Evolutionary conservation across 768 basidiomycete genomes (phyloP), one percentile per base, ranked within the genome.

Genomic region (Tulasnella calospora): DNA sequence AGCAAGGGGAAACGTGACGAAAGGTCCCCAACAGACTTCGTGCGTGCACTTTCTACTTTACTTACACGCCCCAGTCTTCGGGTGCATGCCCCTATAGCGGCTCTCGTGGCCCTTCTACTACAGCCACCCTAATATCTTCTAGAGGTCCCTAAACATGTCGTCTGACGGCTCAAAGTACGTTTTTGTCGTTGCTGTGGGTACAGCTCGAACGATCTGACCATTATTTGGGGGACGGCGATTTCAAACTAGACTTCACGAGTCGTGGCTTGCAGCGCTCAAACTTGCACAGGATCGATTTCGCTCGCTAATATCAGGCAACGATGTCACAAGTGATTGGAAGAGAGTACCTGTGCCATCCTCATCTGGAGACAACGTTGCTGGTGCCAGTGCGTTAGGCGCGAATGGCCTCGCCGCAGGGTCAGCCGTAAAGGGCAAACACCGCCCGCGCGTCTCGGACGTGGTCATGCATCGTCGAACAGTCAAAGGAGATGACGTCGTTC

Each of bases 241-340:
- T 55, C 33, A 36, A 57, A 55, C 36, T 70, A 95, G 95, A 80
- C 87, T 96, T 80, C 91, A 91, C 81, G 90, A 94, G 84, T 90
- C 92, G 57, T 96, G 95, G 94, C 89, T 90, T 80, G 85, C 88
- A 79, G 91, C 95, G 21, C 87, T 97, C 78, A 88, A 87, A 81
- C 87, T 89, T 79, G 94, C 95, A 74, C 92, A 95, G 81, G 84
- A 88, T 71, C 90, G 90, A 82, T 95, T 96, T 85, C 88, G 92
- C 79, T 90, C 91, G 78, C 87, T 96, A 13, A 87, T 97, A 72
- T 88, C 91, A 8, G 21, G 46, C 46, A 47, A 92, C 93, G 6
- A 85, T 91, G 71, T 85, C 89, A 17, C 89, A 92, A 1, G 83
- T 13, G 30, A n/a, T 72, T 98, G 96, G 96, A 96, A 91, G 82